Conservation (phyloP, 441 rosid genomes). For the Aquilaria agallochum region DNA sequence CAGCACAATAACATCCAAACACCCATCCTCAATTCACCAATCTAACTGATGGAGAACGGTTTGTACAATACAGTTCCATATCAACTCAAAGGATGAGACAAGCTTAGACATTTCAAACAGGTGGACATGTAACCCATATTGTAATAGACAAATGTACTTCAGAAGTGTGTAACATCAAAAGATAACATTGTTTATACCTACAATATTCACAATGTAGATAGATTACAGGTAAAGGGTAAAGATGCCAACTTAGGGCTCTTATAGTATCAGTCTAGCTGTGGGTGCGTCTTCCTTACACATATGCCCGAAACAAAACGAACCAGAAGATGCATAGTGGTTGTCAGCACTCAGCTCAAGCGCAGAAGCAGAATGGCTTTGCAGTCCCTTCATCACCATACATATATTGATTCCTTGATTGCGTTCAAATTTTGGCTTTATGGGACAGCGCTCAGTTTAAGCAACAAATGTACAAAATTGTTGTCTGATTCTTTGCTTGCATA, state of each 20-base stretch:
- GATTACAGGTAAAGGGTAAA: slow-evolving; percentile 22
- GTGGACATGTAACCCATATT: not conserved
- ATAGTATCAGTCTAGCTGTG: slow-evolving; percentile 28
- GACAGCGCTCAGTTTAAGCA: slow-evolving; percentile 20
- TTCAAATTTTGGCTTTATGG: slow-evolving; percentile 22
- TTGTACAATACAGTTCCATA: too few species aligned
- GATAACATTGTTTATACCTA: slow-evolving; percentile 37
- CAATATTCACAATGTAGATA: slow-evolving; percentile 41
- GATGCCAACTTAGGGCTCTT: slow-evolving; percentile 31
- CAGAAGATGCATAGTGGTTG: slow-evolving; percentile 41
- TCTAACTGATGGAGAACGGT: too few species aligned
- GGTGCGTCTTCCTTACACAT: slow-evolving; percentile 32
- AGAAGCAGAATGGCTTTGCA: slow-evolving; percentile 9
- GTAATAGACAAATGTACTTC: slow-evolving; percentile 12
- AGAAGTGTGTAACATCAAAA: slow-evolving; percentile 27
- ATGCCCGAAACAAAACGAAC: slow-evolving; percentile 38
- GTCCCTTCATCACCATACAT: slow-evolving; percentile 12
- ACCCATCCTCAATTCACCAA: too few species aligned
- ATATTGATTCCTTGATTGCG: slow-evolving; percentile 7
- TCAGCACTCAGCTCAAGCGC: slow-evolving; percentile 14
- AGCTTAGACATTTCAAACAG: not conserved
- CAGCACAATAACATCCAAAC: too few species aligned
- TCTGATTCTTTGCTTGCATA: slow-evolving; percentile 20
- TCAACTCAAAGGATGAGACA: too few species aligned
- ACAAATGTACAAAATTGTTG: slow-evolving; percentile 28